phyloP scores from a whole-genome alignment of 106 monocot genomes.

The Ottelia alismoides region DNA sequence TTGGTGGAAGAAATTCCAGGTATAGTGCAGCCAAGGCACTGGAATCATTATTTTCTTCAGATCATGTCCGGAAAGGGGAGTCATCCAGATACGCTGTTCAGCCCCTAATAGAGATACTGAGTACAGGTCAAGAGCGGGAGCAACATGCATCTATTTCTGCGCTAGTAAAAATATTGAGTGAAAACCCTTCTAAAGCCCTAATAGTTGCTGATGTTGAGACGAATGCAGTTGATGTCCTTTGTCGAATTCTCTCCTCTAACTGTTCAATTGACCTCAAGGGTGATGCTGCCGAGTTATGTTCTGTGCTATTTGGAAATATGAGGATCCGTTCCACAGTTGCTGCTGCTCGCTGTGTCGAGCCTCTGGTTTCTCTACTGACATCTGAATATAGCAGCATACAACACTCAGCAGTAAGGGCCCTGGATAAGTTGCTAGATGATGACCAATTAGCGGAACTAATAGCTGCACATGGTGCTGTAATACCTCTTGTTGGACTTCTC shows the following conservation, averaged over 20 bases:
- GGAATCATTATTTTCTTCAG: constrained; percentile 85
- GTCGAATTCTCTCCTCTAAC: constrained; percentile 73
- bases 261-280: constrained; percentile 87
- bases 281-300: constrained; percentile 87
- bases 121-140: constrained; percentile 77
- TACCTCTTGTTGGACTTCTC: constrained; percentile 79
- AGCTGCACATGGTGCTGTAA: constrained; percentile 53
- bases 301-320: constrained; percentile 81
- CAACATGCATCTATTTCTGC: constrained; percentile 96
- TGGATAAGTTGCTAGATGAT: constrained; percentile 91
- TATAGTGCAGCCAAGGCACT: constrained; percentile 95
- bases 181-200: constrained; percentile 73
- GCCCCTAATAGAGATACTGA: constrained; percentile 87
- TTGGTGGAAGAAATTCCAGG: constrained; percentile 91
- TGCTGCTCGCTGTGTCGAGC: constrained; percentile 87
- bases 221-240: constrained; percentile 94
- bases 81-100: constrained; percentile 76
- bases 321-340: constrained; percentile 75
- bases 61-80: constrained; percentile 84
- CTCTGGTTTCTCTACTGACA: constrained; percentile 61
- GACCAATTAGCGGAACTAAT: constrained; percentile 46
- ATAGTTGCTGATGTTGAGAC: constrained; percentile 70
- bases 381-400: constrained; percentile 49
- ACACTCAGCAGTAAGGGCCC: constrained; percentile 78
- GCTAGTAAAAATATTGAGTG: constrained; percentile 65